Percentiles rank a stretch among this genome's conserved stretches.
These are phyloP conservation scores for Clitopilus hobsonii DNA, from an alignment of 768 basidiomycete genomes.

Conservation along the genomic window DNA sequence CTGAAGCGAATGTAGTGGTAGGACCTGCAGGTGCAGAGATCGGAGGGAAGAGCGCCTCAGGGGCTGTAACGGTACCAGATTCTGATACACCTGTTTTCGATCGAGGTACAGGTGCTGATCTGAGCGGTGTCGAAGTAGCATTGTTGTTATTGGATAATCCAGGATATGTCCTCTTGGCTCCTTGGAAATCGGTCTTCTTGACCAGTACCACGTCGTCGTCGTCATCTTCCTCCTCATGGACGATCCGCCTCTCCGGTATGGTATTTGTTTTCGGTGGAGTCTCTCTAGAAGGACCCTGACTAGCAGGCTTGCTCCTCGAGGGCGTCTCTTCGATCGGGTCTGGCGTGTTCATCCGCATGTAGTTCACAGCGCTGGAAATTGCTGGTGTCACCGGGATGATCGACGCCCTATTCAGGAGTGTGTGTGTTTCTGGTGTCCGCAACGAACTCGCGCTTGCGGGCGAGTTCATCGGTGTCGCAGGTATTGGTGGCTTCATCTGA, in stretches of 20 bases:
- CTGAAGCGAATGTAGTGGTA: neutral
- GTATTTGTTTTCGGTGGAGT: neutral
- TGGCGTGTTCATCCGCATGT: conserved; percentile 32
- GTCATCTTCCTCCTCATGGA: conserved; percentile 12
- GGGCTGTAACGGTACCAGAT: neutral
- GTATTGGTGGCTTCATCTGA: neutral
- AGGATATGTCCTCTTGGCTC: neutral
- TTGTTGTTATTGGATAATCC: too few relatives aligned
- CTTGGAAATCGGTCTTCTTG: neutral
- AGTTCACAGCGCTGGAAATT: conserved; percentile 54
- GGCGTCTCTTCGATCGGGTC: neutral
- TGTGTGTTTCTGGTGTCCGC: neutral
- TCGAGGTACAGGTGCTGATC: neutral
- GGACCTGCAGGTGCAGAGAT: neutral
- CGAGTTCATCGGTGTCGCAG: neutral
- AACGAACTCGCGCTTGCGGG: neutral
- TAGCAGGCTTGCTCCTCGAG: neutral
- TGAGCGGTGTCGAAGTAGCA: neutral
- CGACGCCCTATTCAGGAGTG: conserved; percentile 35
- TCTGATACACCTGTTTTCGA: neutral
- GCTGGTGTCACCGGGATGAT: conserved; percentile 54
- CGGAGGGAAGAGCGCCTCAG: neutral
- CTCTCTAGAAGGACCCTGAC: neutral
- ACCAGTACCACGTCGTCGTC: neutral
- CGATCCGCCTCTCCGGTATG: conserved; percentile 10